Evolutionary conservation across 2,329 filamentous ascomycete genomes (phyloP).

Genomic region (Colletotrichum liaoningense): DNA sequence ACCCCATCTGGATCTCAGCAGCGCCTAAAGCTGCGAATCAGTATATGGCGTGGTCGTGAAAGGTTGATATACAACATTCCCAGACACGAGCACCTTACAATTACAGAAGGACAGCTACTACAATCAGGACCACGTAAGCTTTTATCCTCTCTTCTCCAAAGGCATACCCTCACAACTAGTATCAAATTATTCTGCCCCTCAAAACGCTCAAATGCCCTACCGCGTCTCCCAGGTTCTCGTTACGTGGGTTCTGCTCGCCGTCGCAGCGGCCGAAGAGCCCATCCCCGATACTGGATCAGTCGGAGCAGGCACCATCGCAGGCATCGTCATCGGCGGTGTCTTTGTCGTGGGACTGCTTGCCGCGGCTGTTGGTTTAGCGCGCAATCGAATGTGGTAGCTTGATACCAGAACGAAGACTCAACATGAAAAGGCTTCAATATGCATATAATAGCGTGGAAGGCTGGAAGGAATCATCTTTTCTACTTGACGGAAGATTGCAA

Average conservation of each 20-base stretch:
- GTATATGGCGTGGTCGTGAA: not conserved
- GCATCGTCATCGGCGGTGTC: constrained; percentile 5
- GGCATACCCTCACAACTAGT: not conserved
- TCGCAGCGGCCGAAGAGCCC: not conserved
- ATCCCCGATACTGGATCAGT: not conserved
- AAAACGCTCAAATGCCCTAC: not conserved
- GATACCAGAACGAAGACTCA: no score
- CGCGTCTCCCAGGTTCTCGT: not conserved
- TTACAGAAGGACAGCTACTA: not conserved
- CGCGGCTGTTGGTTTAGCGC: not conserved
- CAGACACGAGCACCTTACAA: not conserved
- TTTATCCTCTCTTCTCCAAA: not conserved
- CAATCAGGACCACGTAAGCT: not conserved
- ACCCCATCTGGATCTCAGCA: not conserved
- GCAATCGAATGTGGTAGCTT: not conserved
- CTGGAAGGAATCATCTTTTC: no score
- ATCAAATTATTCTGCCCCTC: not conserved
- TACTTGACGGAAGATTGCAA: not conserved
- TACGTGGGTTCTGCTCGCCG: not conserved
- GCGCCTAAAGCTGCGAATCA: not conserved
- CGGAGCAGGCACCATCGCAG: not conserved
- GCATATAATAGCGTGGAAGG: no score
- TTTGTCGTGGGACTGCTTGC: not conserved
- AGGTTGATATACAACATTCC: not conserved
- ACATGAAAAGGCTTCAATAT: not conserved